Percentiles rank a stretch among this genome's conserved stretches.
Evolutionary conservation across 345 rosid genomes (phyloP).

Genomic region (Erucastrum elatum): DNA sequence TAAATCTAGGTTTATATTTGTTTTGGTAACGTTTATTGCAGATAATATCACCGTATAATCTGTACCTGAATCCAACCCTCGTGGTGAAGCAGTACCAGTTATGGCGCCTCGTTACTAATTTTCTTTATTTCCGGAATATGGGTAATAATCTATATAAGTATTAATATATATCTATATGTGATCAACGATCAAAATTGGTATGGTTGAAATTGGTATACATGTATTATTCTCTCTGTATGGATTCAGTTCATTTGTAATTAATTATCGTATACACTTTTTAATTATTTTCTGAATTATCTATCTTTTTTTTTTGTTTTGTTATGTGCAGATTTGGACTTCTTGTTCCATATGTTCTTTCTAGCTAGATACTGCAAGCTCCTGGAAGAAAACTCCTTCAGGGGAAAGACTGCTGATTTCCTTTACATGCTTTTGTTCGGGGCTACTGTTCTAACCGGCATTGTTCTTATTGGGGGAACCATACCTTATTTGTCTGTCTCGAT

Average conservation of each 20-base stretch:
- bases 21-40: constrained; percentile 38
- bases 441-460: constrained; percentile 75
- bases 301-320: not conserved
- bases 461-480: constrained; percentile 90
- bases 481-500: constrained; percentile 89
- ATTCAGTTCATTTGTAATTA: not conserved
- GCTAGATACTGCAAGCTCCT: constrained; percentile 98
- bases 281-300: not conserved
- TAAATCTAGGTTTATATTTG: not conserved
- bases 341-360: constrained; percentile 99
- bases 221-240: not conserved
- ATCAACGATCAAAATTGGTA: too few species aligned
- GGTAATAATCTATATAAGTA: constrained; percentile 42
- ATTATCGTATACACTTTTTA: not conserved
- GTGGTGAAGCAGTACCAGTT: constrained; percentile 85
- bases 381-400: constrained; percentile 97
- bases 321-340: constrained; percentile 85
- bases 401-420: constrained; percentile 96
- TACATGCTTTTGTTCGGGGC: constrained; percentile 98
- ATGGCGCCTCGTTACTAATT: constrained; percentile 98
- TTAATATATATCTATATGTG: too few species aligned
- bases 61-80: constrained; percentile 78
- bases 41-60: constrained; percentile 87
- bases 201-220: too few species aligned
- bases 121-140: constrained; percentile 90